These are phyloP conservation scores for Cadophora gregata DNA, from an alignment of 2,329 filamentous ascomycete species.

Conservation along the genomic window DNA sequence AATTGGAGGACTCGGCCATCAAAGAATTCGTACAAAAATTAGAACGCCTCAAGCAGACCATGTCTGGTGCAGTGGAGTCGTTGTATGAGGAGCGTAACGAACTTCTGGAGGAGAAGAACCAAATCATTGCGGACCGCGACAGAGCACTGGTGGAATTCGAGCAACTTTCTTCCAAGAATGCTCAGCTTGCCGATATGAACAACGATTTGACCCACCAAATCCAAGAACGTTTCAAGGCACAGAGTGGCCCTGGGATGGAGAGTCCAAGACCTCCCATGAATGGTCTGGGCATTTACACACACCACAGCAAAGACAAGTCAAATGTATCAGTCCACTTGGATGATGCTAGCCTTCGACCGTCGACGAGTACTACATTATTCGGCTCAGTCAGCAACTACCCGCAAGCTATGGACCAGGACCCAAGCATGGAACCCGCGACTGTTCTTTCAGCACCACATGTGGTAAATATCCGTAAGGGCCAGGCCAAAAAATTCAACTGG, in stretches of 20 bases:
- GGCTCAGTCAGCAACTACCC: slow-evolving; percentile 40
- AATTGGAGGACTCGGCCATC: slow-evolving; percentile 87
- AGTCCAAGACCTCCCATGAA: slow-evolving; percentile 53
- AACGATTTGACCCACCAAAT: slow-evolving; percentile 95
- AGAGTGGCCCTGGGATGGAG: slow-evolving; percentile 57
- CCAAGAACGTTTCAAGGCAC: slow-evolving; percentile 88
- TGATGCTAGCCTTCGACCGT: slow-evolving; percentile 48
- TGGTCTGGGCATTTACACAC: slow-evolving; percentile 68
- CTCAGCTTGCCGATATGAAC: slow-evolving; percentile 92
- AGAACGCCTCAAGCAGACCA: slow-evolving; percentile 64
- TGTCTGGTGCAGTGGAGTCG: slow-evolving; percentile 63
- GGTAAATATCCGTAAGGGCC: slow-evolving; percentile 92
- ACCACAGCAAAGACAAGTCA: slow-evolving; percentile 56
- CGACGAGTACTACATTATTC: slow-evolving; percentile 46
- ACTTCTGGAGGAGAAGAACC: slow-evolving; percentile 82
- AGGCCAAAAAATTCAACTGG: slow-evolving; percentile 95
- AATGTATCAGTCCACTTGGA: slow-evolving; percentile 42
- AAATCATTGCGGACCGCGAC: slow-evolving; percentile 84
- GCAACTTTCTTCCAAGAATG: slow-evolving; percentile 91
- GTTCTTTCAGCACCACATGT: slow-evolving; percentile 73
- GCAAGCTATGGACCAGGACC: slow-evolving; percentile 45
- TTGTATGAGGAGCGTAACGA: slow-evolving; percentile 77
- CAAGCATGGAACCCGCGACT: slow-evolving; percentile 42
- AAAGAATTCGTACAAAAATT: slow-evolving; percentile 86
- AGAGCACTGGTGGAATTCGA: slow-evolving; percentile 95